These are phyloP conservation scores for Diaporthe sp. DNA, from an alignment of 2,329 filamentous ascomycete genomes.

Conservation along the genomic window DNA sequence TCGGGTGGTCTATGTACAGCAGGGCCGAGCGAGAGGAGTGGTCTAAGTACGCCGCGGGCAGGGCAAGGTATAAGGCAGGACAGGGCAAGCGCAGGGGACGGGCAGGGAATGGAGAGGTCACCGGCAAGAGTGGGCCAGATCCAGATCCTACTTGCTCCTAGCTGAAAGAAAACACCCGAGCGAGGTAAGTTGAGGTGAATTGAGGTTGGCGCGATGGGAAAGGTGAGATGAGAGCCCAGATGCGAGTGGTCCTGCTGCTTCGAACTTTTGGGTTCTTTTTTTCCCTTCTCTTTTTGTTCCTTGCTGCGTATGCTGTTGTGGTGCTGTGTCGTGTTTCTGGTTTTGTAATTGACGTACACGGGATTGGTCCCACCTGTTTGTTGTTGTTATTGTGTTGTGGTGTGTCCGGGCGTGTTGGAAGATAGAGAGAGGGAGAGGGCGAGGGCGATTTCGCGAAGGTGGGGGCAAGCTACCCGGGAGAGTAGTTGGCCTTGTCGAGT, in stretches of 20 bases:
- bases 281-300: neutral
- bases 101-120: conserved; percentile 9
- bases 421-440: conserved; percentile 3
- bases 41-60: conserved; percentile 31
- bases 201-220: neutral
- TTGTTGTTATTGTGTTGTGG: conserved; percentile 12
- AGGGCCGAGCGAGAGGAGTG: conserved; percentile 20
- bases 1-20: conserved; percentile 23
- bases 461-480: conserved; percentile 2
- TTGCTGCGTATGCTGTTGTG: neutral
- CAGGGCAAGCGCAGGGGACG: neutral
- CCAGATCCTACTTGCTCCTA: conserved; percentile 27
- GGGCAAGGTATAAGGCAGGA: neutral
- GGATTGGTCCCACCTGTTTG: conserved; percentile 28
- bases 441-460: conserved; percentile 16
- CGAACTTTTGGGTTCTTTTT: neutral
- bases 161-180: neutral
- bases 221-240: neutral
- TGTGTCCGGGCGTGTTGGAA: conserved; percentile 11
- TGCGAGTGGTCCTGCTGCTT: neutral
- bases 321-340: neutral
- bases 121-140: conserved; percentile 28
- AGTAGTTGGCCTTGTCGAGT: conserved; percentile 7
- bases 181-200: neutral
- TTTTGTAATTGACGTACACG: conserved; percentile 14